Evolutionary conservation across 768 basidiomycete genomes (phyloP), one percentile per base, ranked within the genome.

Genomic region (Dendrothele bispora): DNA sequence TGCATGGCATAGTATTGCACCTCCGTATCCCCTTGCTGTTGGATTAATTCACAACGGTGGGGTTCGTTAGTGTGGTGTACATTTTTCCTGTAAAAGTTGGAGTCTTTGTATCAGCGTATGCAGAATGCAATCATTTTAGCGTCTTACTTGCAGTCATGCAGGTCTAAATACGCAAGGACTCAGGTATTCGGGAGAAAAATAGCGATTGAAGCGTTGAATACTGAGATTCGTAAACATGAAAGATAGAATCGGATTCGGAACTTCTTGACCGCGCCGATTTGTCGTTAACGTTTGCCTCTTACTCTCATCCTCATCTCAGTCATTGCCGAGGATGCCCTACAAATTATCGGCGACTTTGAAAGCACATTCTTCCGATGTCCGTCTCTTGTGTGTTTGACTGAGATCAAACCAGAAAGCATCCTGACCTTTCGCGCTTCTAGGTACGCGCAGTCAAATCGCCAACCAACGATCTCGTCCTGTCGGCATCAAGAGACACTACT

Each of bases 401-500:
- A n/a, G n/a, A n/a, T n/a, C n/a, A n/a, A n/a, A n/a, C n/a, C n/a
- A n/a, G n/a, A 21, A 2, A 11, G 32, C 8, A 48, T 39, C 46
- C 5, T 27, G 8, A 18, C 37, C 48, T 39, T 41, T 45, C 46
- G 39, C 61, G 56, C 53, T 60, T 52, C 29, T 61, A 95, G 91
- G 93, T 95, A 55, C 86, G 92, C 61, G 87, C 83, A 28, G 73
- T 98, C 52, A 80, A 70, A 44, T 83, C 90, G 36, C 90, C 92
- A 28, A 81, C 82, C 24, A 73, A 89, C 65, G 73, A 83, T 56
- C 76, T 92, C 53, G 72, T 98, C 54, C 75, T 98, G 52, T 97
- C 94, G 18, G 89, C 88, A 51, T 97, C 95, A 38, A 83, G 95
- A 62, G 95, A 98, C 75, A 74, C 88, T 14, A 91, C 92, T 34